Evolutionary conservation across 202 grass and related monocot species (phyloP).

Genomic region (Alloteropsis angusta): DNA sequence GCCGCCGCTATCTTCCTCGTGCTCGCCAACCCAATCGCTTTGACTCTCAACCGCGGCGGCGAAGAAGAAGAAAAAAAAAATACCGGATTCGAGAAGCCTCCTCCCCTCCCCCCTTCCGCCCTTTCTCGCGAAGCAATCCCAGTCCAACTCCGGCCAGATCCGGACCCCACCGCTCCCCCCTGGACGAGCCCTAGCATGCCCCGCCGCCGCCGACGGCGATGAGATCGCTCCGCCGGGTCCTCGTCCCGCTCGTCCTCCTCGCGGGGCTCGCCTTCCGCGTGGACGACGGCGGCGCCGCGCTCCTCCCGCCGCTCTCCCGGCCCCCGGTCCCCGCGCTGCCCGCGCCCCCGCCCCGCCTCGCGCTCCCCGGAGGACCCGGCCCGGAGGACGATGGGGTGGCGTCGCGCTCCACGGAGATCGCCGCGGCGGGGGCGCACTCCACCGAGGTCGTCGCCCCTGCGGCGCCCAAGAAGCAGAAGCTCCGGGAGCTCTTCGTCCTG

Average conservation of each 20-base stretch:
- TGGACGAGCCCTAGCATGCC: slow-evolving; percentile 25
- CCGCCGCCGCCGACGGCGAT: background rate
- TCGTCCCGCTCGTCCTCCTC: slow-evolving; percentile 40
- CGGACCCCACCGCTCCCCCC: background rate
- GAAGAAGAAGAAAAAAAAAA: background rate
- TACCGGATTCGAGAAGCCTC: slow-evolving; percentile 22
- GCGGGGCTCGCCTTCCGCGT: slow-evolving; percentile 29
- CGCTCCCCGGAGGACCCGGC: background rate
- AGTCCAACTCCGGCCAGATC: background rate
- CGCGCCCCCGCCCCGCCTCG: slow-evolving; percentile 5
- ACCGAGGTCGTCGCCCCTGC: slow-evolving; percentile 19
- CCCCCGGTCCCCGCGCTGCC: background rate
- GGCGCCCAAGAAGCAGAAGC: background rate
- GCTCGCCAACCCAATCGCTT: background rate
- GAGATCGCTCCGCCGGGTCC: slow-evolving; percentile 26
- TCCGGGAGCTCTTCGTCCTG: slow-evolving; percentile 12
- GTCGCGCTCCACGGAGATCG: slow-evolving; percentile 25
- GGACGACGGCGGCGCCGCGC: background rate
- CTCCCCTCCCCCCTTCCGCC: background rate
- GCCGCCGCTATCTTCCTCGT: background rate
- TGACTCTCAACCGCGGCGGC: background rate
- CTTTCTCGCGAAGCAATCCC: slow-evolving; percentile 31
- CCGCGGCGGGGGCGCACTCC: background rate
- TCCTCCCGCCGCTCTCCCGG: background rate
- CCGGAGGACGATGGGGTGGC: background rate